A percentile compares a stretch with the other conserved stretches of the same genome.
Evolutionary conservation across 176 grass and related monocot genomes (phyloP).

Genomic region (Musa schizocarpa): DNA sequence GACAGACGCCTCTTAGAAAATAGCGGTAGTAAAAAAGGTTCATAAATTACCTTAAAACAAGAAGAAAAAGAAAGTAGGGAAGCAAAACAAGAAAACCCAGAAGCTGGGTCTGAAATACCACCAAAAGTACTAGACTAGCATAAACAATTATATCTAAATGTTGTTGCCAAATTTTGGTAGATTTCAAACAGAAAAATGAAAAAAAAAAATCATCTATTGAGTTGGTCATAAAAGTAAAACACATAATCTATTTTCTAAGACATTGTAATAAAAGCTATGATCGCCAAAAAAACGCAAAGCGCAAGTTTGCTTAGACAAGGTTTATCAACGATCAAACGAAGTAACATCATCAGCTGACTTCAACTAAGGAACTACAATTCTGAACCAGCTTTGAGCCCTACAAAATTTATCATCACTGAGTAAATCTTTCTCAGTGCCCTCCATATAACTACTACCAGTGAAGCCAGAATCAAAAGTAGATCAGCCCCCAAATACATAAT

Average conservation of each 20-base stretch:
- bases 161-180: not conserved
- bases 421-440: not conserved
- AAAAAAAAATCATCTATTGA: no score
- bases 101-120: not conserved
- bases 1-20: constrained; percentile 9
- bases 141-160: not conserved
- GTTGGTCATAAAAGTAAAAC: not conserved
- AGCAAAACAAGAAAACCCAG: not conserved
- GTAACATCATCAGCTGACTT: no score
- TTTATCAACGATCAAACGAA: no score
- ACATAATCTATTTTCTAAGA: not conserved
- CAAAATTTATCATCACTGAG: not conserved
- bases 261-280: not conserved
- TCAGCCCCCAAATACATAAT: no score
- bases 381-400: not conserved
- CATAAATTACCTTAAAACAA: constrained; percentile 5
- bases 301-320: not conserved
- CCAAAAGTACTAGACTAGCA: not conserved
- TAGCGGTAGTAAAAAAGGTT: constrained; percentile 29
- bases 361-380: not conserved
- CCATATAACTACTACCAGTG: no score
- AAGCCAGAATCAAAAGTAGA: no score
- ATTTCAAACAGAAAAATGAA: no score
- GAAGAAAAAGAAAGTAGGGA: not conserved
- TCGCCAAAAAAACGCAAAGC: not conserved